phyloP scores from a whole-genome alignment of 768 basidiomycete species.

The Mycena vitilis region DNA sequence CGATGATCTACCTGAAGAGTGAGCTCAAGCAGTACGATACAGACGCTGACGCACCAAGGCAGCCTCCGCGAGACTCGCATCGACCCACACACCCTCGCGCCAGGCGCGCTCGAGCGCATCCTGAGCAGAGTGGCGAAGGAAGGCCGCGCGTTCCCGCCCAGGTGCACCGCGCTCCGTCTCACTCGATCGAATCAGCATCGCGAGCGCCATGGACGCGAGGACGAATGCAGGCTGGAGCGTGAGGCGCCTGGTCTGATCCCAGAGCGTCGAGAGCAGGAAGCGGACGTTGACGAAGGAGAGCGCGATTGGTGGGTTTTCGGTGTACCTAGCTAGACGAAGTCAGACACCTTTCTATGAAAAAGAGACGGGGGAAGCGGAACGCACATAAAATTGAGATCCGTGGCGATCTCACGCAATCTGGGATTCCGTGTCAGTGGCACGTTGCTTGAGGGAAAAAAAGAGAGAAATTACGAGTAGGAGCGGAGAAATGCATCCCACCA shows the following conservation, averaged over 20 bases:
- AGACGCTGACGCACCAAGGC: slow-evolving; percentile 54
- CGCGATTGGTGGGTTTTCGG: slow-evolving; percentile 24
- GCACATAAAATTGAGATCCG: slow-evolving; percentile 28
- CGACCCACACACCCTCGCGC: slow-evolving; percentile 52
- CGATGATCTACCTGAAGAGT: slow-evolving; percentile 52
- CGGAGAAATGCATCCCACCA: slow-evolving; percentile 35
- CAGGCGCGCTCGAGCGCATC: slow-evolving; percentile 56
- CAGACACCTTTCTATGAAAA: not conserved
- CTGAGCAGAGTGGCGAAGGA: slow-evolving; percentile 59
- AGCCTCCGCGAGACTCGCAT: slow-evolving; percentile 62
- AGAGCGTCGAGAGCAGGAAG: slow-evolving; percentile 55
- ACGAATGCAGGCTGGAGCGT: slow-evolving; percentile 63
- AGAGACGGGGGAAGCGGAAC: not conserved
- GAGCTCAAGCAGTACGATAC: too few species aligned
- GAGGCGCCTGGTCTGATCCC: slow-evolving; percentile 49
- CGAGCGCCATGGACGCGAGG: slow-evolving; percentile 61
- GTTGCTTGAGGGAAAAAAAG: not conserved
- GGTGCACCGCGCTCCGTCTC: slow-evolving; percentile 55
- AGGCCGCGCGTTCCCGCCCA: slow-evolving; percentile 57
- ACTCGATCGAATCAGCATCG: slow-evolving; percentile 62
- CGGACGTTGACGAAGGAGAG: slow-evolving; percentile 60
- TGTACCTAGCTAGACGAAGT: slow-evolving; percentile 4
- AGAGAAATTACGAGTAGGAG: slow-evolving; percentile 20
- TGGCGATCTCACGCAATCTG: slow-evolving; percentile 31
- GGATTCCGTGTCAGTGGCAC: not conserved